Conservation (phyloP, 192 early-diverging fungal species). For the Funneliformis mosseae region DNA sequence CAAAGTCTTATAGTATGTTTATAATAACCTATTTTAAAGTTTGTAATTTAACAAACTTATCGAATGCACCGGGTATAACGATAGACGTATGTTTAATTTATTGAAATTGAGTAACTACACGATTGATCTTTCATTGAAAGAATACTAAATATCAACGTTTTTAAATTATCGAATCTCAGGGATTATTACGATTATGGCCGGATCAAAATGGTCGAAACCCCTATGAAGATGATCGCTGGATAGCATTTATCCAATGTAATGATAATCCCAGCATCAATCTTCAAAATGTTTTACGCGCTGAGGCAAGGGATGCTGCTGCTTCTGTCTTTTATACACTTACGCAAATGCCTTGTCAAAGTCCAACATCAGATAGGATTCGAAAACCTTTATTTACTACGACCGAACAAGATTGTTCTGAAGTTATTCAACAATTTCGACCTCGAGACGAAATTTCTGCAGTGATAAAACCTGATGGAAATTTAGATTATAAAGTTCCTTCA, state of each 20-base stretch:
- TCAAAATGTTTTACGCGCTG: neutral
- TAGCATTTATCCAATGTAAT: neutral
- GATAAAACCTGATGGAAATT: neutral
- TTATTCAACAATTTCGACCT: neutral
- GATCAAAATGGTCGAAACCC: neutral
- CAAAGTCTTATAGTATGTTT: neutral
- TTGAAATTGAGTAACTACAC: neutral
- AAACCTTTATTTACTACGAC: neutral
- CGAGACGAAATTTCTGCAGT: neutral
- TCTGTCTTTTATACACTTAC: neutral
- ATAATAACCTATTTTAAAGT: neutral
- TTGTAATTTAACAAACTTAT: neutral
- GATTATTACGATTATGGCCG: neutral
- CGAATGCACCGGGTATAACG: neutral
- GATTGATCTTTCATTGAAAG: neutral
- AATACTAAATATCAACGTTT: neutral
- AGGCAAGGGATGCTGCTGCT: neutral
- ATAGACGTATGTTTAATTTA: neutral
- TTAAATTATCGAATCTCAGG: neutral
- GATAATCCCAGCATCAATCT: no score
- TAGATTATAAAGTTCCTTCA: neutral
- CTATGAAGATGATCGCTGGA: neutral
- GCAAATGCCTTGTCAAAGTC: neutral
- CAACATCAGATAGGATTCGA: neutral
- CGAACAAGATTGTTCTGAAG: neutral